These are phyloP conservation scores for Candida corydali DNA, from an alignment of 805 yeast species.

Conservation along the genomic window DNA sequence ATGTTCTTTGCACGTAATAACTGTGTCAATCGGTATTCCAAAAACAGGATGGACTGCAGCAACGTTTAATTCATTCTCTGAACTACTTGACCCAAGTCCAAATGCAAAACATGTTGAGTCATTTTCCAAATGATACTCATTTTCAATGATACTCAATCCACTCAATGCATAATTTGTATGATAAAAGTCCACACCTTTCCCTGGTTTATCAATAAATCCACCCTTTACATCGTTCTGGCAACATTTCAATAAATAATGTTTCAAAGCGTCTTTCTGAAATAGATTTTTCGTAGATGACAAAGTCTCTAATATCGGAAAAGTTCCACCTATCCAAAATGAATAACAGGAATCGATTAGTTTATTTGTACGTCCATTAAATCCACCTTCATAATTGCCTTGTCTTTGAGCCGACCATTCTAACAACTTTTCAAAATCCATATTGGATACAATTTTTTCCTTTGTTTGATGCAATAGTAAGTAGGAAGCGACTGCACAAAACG, in stretches of 20 bases:
- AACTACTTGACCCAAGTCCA: slow-evolving; percentile 11
- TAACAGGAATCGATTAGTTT: slow-evolving; percentile 96
- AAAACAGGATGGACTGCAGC: slow-evolving; percentile 23
- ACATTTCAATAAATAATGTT: slow-evolving; percentile 66
- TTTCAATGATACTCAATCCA: slow-evolving; percentile 66
- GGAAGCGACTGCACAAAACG: slow-evolving; percentile 80
- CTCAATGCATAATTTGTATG: slow-evolving; percentile 83
- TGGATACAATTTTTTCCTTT: slow-evolving; percentile 18
- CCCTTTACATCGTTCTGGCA: slow-evolving; percentile 63
- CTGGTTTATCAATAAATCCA: slow-evolving; percentile 89
- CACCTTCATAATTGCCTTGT: slow-evolving; percentile 76
- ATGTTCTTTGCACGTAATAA: slow-evolving; percentile 3
- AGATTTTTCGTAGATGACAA: slow-evolving; percentile 22
- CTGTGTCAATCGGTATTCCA: slow-evolving; percentile 18
- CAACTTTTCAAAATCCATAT: slow-evolving; percentile 43
- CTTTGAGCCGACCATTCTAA: slow-evolving; percentile 66
- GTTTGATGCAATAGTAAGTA: slow-evolving; percentile 45
- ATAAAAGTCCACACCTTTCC: slow-evolving; percentile 73
- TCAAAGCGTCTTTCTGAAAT: slow-evolving; percentile 56
- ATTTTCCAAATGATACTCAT: slow-evolving; percentile 23
- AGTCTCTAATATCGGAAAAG: slow-evolving; percentile 59
- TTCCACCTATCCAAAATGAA: slow-evolving; percentile 91
- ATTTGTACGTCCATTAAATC: slow-evolving; percentile 85
- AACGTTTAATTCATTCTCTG: slow-evolving; percentile 13
- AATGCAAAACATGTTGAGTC: slow-evolving; percentile 15